phyloP scores from a whole-genome alignment of 2,329 filamentous ascomycete species.

The Ustulina deusta region DNA sequence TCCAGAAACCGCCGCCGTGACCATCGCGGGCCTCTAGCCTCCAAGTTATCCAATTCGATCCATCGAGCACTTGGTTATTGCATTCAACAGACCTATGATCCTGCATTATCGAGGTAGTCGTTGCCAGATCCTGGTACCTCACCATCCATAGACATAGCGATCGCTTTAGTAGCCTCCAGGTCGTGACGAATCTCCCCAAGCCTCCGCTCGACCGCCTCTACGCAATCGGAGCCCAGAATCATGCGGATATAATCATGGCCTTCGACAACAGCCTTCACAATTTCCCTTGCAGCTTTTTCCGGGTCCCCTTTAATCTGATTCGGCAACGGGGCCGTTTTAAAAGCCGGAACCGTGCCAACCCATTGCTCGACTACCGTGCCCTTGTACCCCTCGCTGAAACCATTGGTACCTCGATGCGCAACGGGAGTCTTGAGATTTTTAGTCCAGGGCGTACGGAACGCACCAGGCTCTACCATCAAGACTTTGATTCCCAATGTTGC shows the following conservation, averaged over 20 bases:
- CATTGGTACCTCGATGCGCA: slow-evolving; percentile 20
- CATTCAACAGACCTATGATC: not conserved
- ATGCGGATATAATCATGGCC: slow-evolving; percentile 42
- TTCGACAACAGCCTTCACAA: slow-evolving; percentile 37
- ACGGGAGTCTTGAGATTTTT: slow-evolving; percentile 23
- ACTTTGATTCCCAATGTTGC: slow-evolving; percentile 37
- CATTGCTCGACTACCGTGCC: slow-evolving; percentile 38
- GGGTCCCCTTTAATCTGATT: slow-evolving; percentile 35
- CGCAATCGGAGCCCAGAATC: slow-evolving; percentile 37
- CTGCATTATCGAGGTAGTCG: too few relatives aligned
- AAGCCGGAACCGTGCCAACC: slow-evolving; percentile 23
- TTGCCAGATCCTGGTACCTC: not conserved
- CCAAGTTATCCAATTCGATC: not conserved
- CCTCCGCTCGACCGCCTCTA: slow-evolving; percentile 31
- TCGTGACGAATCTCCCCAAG: slow-evolving; percentile 34
- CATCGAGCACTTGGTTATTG: not conserved
- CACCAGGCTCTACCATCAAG: slow-evolving; percentile 39
- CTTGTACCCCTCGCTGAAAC: slow-evolving; percentile 39
- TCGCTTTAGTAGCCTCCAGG: slow-evolving; percentile 38
- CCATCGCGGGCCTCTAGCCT: not conserved
- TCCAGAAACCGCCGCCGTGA: not conserved
- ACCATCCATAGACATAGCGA: slow-evolving; percentile 32
- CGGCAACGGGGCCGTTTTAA: slow-evolving; percentile 24
- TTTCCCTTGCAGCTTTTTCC: slow-evolving; percentile 37
- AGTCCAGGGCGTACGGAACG: slow-evolving; percentile 38